A percentile compares a stretch with the other conserved stretches of the same genome.
Conservation (phyloP, 1,284 basidiomycete genomes). For the Lentinula novae-zelandiae region DNA sequence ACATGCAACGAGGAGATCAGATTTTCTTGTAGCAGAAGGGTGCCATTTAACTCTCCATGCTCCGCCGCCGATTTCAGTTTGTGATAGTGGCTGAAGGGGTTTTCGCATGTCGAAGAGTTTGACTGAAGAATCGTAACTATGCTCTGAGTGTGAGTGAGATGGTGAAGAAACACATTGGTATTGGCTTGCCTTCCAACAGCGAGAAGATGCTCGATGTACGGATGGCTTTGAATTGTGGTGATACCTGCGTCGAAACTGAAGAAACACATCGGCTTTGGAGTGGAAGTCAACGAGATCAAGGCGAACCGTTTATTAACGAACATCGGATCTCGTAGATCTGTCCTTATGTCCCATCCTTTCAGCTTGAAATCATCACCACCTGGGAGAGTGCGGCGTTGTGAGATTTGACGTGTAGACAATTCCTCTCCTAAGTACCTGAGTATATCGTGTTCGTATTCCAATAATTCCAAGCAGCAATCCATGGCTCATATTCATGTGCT, state of each 20-base stretch:
- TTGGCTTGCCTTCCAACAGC: constrained; percentile 82
- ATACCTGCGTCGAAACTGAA: constrained; percentile 89
- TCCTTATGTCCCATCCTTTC: constrained; percentile 90
- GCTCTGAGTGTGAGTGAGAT: not conserved
- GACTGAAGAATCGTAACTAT: constrained; percentile 83
- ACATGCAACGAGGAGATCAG: constrained; percentile 84
- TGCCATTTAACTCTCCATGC: constrained; percentile 98
- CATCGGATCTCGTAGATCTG: constrained; percentile 55
- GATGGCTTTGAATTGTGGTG: constrained; percentile 87
- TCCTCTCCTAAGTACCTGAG: constrained; percentile 55
- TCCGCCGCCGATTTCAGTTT: constrained; percentile 77
- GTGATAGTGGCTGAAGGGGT: constrained; percentile 52
- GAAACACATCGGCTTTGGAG: not conserved
- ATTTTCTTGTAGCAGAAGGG: constrained; percentile 53
- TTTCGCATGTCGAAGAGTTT: constrained; percentile 84
- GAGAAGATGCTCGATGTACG: constrained; percentile 74
- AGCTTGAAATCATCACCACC: constrained; percentile 92
- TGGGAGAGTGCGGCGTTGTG: constrained; percentile 24
- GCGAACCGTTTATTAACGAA: constrained; percentile 73
- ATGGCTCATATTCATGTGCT: constrained; percentile 93
- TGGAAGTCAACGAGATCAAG: not conserved
- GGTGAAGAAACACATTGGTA: not conserved
- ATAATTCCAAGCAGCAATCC: constrained; percentile 90
- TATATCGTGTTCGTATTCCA: constrained; percentile 79
- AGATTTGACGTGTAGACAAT: not conserved